Evolutionary conservation across 352 stramenopile species (phyloP).

Genomic region (Globisporangium sylvaticum): DNA sequence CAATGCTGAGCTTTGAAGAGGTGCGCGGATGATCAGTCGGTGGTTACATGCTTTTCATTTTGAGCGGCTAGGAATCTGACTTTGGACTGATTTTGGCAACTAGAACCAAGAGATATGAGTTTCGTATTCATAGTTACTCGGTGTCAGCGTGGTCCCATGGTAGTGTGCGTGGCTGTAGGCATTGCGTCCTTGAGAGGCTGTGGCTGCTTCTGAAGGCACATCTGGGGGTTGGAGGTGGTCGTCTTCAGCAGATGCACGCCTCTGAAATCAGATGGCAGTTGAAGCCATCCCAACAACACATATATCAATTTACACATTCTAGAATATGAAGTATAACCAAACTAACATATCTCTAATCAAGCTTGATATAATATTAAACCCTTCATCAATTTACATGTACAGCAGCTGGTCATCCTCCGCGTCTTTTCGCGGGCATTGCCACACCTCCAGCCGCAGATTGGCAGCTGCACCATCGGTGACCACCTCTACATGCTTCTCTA

Average conservation of each 20-base stretch:
- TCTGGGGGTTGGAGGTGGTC: background rate
- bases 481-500: background rate
- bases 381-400: background rate
- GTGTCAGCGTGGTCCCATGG: background rate
- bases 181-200: background rate
- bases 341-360: no score
- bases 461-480: background rate
- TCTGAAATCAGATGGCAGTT: background rate
- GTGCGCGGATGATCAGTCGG: background rate
- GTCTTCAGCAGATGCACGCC: constrained; percentile 1
- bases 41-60: background rate
- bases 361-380: background rate
- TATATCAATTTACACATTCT: background rate
- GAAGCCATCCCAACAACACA: background rate
- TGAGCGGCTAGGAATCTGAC: background rate
- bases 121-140: no score
- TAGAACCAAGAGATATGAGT: no score
- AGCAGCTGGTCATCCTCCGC: background rate
- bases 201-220: background rate
- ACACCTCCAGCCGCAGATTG: background rate
- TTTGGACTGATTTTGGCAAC: no score
- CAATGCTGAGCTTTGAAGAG: background rate
- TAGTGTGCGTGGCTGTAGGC: background rate
- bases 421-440: constrained; percentile 1
- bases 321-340: no score